Conservation (phyloP, 1,284 basidiomycete genomes). For the Crucibulum parvulum region DNA sequence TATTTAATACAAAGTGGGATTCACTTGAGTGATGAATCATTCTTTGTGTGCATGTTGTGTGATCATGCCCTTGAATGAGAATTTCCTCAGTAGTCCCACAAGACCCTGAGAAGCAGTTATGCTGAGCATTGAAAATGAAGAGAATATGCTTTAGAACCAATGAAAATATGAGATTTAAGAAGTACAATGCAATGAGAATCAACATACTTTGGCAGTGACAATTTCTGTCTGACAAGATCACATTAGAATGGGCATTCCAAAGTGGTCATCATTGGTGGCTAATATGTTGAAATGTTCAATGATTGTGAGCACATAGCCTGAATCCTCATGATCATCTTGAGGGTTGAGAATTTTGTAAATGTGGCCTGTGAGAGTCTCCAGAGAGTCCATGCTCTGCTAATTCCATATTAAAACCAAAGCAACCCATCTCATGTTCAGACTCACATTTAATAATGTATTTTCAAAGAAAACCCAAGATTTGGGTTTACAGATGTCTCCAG, state of each 20-base stretch:
- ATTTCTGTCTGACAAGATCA: neutral
- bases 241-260: constrained; percentile 10
- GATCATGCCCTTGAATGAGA: neutral
- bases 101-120: constrained; percentile 20
- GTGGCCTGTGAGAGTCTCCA: neutral
- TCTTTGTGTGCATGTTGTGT: neutral
- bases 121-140: constrained; percentile 30
- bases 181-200: neutral
- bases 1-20: neutral
- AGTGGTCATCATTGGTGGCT: constrained; percentile 1
- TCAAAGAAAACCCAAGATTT: neutral
- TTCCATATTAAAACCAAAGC: too few relatives aligned
- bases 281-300: constrained; percentile 8
- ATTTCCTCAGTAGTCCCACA: neutral
- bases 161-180: neutral
- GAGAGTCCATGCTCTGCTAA: too few relatives aligned
- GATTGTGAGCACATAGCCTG: neutral
- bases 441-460: too few relatives aligned
- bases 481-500: neutral
- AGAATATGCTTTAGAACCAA: constrained; percentile 9
- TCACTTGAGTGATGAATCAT: neutral
- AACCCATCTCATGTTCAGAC: too few relatives aligned
- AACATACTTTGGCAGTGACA: neutral
- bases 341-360: neutral
- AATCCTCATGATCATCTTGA: neutral